Evolutionary conservation across 176 grass and related monocot species (phyloP), one percentile per base, ranked within the genome.

Genomic region (Phragmites australis): DNA sequence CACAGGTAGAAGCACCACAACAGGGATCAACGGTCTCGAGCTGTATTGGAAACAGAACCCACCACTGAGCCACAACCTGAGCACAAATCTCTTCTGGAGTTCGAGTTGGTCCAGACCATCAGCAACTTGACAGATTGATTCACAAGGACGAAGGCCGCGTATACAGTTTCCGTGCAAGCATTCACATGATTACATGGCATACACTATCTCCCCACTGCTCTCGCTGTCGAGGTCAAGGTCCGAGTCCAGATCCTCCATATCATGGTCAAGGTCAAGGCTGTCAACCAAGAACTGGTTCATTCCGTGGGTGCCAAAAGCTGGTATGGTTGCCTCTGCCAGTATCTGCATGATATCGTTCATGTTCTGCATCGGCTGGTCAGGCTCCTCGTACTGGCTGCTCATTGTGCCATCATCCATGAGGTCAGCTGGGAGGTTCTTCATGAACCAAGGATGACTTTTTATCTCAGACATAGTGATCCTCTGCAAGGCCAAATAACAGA

Each of bases 401-500:
- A 64, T 72, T 16, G 59, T 77, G 59, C 54, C 76, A 32, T 93
- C 93, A 56, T 87, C 90, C 88, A 85, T 89, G 34, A 91, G 65
- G 23, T 93, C 93, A 61, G 81, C 86, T 32, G 90, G 93, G 44
- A 97, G 81, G 77, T 91, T 97, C 69, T 30, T 89, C 49, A 93
- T 15, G 63, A 91, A 91, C 93, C 93, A 93, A 59, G 87, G 86
- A 46, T 91, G 90, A 16, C 72, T 91, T 49, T 85, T 64, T 69
- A 97, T 97, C 72, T 97, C 88, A 15, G 91, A 48, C n/a, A 97
- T 91, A 3, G 91, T 87, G 53, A 97, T 97, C 86, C 93, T 97
- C 93, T 91, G 74, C 18, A 84, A 72, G 61, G 47, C 2, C 63
- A 68, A 31, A 53, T 54, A 3, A 39, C 26, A 76, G 6, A 5